These are phyloP conservation scores for Phialocephala subalpina DNA, from an alignment of 2,329 filamentous ascomycete species.

Conservation along the genomic window DNA sequence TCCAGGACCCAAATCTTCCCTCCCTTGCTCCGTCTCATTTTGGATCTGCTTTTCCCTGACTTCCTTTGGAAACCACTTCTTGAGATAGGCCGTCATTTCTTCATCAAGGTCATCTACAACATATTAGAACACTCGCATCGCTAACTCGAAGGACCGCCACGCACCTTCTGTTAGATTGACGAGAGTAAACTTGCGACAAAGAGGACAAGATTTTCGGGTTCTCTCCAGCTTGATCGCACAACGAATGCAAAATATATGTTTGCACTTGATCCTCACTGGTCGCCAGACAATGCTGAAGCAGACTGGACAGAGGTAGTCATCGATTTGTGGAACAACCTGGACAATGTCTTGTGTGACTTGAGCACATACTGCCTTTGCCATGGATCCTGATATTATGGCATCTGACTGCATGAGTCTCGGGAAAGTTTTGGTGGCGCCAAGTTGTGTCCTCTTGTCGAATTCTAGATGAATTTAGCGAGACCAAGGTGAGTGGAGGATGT, in stretches of 20 bases:
- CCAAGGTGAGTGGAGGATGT: not conserved
- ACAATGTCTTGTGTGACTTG: conserved; percentile 78
- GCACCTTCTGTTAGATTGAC: conserved; percentile 72
- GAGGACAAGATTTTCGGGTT: conserved; percentile 72
- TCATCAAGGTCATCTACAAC: conserved; percentile 71
- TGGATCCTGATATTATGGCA: conserved; percentile 68
- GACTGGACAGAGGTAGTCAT: conserved; percentile 84
- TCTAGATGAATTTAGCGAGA: conserved; percentile 54
- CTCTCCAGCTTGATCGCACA: conserved; percentile 84
- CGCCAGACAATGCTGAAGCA: conserved; percentile 83
- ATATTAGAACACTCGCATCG: not conserved
- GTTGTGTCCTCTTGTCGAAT: conserved; percentile 85
- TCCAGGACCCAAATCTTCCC: conserved; percentile 73
- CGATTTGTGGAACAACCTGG: conserved; percentile 78
- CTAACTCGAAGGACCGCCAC: conserved; percentile 29
- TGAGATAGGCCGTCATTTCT: conserved; percentile 72
- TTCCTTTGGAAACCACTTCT: conserved; percentile 78
- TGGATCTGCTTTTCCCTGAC: conserved; percentile 71
- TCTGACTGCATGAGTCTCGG: conserved; percentile 65
- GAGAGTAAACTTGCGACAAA: conserved; percentile 78
- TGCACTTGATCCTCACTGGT: conserved; percentile 78
- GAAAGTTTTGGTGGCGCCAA: conserved; percentile 72
- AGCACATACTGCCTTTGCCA: conserved; percentile 79
- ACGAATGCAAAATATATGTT: conserved; percentile 83
- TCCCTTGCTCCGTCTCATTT: conserved; percentile 78